phyloP scores from a whole-genome alignment of 306 rosid genomes.

The Vachellia pachyceras region DNA sequence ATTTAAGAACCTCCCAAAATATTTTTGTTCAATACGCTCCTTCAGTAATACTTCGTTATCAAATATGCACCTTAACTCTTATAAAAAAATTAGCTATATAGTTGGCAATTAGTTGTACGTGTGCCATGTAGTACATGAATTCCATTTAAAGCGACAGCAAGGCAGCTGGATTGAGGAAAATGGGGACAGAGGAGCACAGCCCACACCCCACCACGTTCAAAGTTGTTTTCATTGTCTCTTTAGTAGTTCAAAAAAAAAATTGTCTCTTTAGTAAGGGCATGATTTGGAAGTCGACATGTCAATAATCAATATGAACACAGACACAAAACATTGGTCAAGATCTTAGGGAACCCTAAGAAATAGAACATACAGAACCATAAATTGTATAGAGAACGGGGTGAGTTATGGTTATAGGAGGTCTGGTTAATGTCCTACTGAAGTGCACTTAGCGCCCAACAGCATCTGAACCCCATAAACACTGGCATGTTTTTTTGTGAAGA shows the following conservation, averaged over 20 bases:
- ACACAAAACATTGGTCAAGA: not conserved
- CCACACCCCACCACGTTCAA: constrained; percentile 1
- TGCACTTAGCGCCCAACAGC: not conserved
- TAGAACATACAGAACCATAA: not conserved
- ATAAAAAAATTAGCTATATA: constrained; percentile 2
- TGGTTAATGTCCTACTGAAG: not conserved
- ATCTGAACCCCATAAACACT: not conserved
- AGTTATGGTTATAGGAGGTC: not conserved
- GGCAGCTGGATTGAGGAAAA: not conserved
- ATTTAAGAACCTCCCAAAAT: too few species aligned
- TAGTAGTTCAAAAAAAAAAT: too few species aligned
- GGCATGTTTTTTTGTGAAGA: not conserved
- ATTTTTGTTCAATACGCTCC: too few species aligned
- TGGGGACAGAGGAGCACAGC: not conserved
- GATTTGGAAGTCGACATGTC: not conserved
- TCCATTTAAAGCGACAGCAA: not conserved
- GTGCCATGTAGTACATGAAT: not conserved
- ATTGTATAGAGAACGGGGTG: not conserved
- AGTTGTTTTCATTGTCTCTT: not conserved
- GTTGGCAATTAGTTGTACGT: constrained; percentile 14
- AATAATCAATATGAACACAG: not conserved
- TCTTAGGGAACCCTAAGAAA: not conserved
- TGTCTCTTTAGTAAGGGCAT: not conserved
- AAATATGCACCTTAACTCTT: too few species aligned
- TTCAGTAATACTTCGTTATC: too few species aligned